Evolutionary conservation across 2,329 filamentous ascomycete species (phyloP).

Genomic region (Talaromyces piceae): DNA sequence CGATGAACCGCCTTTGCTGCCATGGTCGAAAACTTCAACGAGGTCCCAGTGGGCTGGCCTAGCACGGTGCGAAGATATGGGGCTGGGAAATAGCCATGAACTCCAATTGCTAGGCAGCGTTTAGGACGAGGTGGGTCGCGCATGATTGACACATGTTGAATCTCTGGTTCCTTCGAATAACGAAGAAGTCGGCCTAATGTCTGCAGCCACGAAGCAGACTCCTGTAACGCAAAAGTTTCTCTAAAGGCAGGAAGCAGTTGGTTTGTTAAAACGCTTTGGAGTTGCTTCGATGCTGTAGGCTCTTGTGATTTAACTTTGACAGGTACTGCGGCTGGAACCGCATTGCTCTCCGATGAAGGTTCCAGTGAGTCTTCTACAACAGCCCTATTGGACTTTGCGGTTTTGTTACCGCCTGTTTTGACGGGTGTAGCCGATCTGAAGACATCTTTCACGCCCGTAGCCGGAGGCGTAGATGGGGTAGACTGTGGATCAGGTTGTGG

Average conservation of each 20-base stretch:
- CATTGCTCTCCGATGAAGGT: constrained; percentile 15
- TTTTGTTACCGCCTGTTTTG: constrained; percentile 17
- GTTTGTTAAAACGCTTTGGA: constrained; percentile 35
- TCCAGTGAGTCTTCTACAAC: constrained; percentile 17
- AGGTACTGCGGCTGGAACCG: constrained; percentile 12
- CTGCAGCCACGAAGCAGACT: constrained; percentile 59
- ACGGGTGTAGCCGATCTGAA: constrained; percentile 21
- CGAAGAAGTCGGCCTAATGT: constrained; percentile 38
- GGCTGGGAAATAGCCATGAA: constrained; percentile 90
- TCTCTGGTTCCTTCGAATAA: constrained; percentile 49
- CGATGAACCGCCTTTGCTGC: constrained; percentile 74
- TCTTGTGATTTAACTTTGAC: constrained; percentile 23
- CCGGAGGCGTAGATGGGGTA: constrained; percentile 6
- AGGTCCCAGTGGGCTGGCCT: constrained; percentile 91
- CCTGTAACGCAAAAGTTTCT: constrained; percentile 38
- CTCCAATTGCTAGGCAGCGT: constrained; percentile 83
- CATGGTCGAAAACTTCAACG: constrained; percentile 83
- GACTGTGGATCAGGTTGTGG: constrained; percentile 12
- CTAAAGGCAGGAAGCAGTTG: constrained; percentile 43
- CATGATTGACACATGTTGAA: constrained; percentile 64
- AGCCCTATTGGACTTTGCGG: constrained; percentile 9
- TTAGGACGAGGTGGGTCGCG: constrained; percentile 65
- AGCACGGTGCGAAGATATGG: constrained; percentile 81
- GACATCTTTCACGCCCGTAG: constrained; percentile 17
- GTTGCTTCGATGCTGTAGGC: constrained; percentile 26